These are phyloP conservation scores for Erigeron philadelphicus DNA, from an alignment of 140 eudicot genomes.

Conservation along the genomic window DNA sequence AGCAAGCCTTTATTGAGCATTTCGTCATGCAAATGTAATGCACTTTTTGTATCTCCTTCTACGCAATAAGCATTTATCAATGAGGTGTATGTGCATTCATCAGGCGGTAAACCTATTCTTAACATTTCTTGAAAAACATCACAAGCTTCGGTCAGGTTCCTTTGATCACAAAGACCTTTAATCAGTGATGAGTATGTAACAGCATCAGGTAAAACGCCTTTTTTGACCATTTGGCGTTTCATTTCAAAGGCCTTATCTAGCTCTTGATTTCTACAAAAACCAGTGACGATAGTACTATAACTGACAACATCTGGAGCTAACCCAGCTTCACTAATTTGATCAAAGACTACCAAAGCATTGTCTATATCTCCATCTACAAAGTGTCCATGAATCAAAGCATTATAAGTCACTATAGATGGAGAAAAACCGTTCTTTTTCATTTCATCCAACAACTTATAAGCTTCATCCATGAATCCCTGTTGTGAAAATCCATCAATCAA, in stretches of 20 bases:
- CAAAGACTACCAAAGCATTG: conserved; percentile 50
- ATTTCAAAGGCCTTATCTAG: conserved; percentile 55
- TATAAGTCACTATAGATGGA: conserved; percentile 83
- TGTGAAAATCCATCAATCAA: conserved; percentile 81
- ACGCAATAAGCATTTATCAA: conserved; percentile 77
- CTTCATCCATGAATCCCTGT: conserved; percentile 77
- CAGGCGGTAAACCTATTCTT: conserved; percentile 56
- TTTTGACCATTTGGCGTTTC: conserved; percentile 54
- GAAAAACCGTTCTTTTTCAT: conserved; percentile 57
- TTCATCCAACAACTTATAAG: conserved; percentile 57
- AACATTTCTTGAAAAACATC: conserved; percentile 68
- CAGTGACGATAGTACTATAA: conserved; percentile 71
- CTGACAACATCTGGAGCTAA: conserved; percentile 71
- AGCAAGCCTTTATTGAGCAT: conserved; percentile 74
- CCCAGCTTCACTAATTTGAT: conserved; percentile 42
- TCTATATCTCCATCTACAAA: conserved; percentile 56
- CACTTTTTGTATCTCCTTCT: conserved; percentile 59
- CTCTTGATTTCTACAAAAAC: conserved; percentile 53
- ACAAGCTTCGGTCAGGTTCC: conserved; percentile 63
- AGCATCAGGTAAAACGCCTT: conserved; percentile 60
- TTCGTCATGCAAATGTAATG: conserved; percentile 65
- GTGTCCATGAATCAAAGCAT: conserved; percentile 75
- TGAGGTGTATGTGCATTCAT: conserved; percentile 79
- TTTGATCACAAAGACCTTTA: conserved; percentile 73
- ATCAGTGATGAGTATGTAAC: conserved; percentile 79